Evolutionary conservation across 2,329 filamentous ascomycete genomes (phyloP).

Genomic region (Gnomoniopsis smithogilvyi): DNA sequence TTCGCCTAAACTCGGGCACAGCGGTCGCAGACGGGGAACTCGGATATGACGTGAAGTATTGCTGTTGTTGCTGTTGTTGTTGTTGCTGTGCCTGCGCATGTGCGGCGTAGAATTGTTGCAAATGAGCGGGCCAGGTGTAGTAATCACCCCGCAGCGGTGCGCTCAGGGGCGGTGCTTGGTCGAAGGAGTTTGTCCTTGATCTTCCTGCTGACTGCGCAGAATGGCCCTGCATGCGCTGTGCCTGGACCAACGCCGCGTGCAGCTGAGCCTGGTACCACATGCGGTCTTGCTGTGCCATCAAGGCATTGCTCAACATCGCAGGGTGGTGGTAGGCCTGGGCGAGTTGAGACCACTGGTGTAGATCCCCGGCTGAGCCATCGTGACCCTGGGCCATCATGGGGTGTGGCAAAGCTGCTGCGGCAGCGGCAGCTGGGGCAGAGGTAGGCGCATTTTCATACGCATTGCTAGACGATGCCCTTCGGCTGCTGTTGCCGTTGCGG

Average conservation of each 20-base stretch:
- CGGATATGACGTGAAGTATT: constrained; percentile 50
- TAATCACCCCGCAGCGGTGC: constrained; percentile 56
- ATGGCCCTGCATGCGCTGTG: constrained; percentile 38
- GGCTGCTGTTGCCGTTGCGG: constrained; percentile 42
- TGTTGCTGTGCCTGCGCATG: constrained; percentile 41
- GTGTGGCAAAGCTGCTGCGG: constrained; percentile 31
- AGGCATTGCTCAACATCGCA: constrained; percentile 19
- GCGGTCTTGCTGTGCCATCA: constrained; percentile 42
- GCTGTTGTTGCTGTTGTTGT: constrained; percentile 6
- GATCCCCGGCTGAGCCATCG: constrained; percentile 26
- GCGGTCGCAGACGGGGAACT: constrained; percentile 50
- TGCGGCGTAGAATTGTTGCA: constrained; percentile 28
- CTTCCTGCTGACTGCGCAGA: constrained; percentile 40
- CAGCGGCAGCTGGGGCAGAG: constrained; percentile 35
- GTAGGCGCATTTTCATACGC: constrained; percentile 47
- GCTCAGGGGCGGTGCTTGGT: constrained; percentile 54
- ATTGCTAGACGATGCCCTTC: constrained; percentile 52
- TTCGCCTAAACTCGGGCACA: constrained; percentile 51
- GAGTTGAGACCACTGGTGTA: constrained; percentile 31
- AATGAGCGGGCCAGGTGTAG: constrained; percentile 47
- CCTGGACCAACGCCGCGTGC: constrained; percentile 40
- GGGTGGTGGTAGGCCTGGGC: constrained; percentile 16
- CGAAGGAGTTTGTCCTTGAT: constrained; percentile 61
- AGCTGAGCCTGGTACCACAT: constrained; percentile 45
- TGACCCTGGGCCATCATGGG: constrained; percentile 10